A percentile compares a stretch with the other conserved stretches of the same genome.
Conservation (phyloP, 371 early-diverging fungal genomes). For the Mortierella sp. region DNA sequence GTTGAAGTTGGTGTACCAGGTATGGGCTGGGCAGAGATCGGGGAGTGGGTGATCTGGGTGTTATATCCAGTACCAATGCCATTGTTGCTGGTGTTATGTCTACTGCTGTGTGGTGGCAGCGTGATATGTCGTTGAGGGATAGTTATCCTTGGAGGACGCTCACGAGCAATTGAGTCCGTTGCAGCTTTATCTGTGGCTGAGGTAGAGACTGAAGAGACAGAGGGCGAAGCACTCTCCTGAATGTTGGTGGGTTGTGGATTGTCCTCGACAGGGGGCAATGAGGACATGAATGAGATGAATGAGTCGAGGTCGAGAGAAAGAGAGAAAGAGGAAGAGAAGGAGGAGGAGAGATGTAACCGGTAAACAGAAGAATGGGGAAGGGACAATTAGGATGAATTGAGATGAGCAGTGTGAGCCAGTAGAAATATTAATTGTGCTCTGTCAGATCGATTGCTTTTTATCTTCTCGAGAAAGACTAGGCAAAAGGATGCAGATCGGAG, state of each 20-base stretch:
- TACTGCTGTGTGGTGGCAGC: not conserved
- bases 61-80: not conserved
- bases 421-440: too few species aligned
- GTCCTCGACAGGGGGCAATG: not conserved
- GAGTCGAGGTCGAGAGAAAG: not conserved
- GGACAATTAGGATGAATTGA: too few species aligned
- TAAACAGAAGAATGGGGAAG: too few species aligned
- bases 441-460: too few species aligned
- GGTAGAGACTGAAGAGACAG: not conserved
- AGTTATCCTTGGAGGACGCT: conserved; percentile 4
- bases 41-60: conserved; percentile 2
- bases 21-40: not conserved
- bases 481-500: too few species aligned
- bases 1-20: not conserved
- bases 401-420: too few species aligned
- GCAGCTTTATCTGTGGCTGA: not conserved
- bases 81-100: not conserved
- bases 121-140: not conserved
- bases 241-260: not conserved
- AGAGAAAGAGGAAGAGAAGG: not conserved
- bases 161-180: not conserved
- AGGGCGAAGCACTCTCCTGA: not conserved
- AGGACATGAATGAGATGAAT: not conserved
- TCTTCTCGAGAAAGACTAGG: too few species aligned
- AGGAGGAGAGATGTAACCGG: too few species aligned